phyloP scores from a whole-genome alignment of 345 rosid species.

The Aquilaria sinensis region DNA sequence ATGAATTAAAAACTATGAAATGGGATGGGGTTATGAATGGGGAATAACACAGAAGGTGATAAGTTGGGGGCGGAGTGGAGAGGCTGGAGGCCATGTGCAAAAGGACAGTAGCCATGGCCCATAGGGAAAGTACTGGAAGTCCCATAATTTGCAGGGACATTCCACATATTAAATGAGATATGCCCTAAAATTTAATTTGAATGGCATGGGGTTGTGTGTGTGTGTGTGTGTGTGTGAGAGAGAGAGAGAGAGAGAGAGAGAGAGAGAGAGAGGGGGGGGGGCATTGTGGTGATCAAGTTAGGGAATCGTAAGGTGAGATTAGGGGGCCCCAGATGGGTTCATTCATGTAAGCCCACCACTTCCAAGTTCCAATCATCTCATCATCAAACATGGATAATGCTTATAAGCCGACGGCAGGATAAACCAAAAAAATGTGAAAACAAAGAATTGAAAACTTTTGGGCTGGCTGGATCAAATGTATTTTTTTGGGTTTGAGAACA shows the following conservation, averaged over 20 bases:
- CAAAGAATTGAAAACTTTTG: too few species aligned
- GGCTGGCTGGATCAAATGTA: too few species aligned
- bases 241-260: too few species aligned
- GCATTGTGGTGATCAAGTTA: too few species aligned
- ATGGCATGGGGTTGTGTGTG: too few species aligned
- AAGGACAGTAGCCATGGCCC: conserved; percentile 6
- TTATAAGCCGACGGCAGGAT: too few species aligned
- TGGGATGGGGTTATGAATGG: conserved; percentile 11
- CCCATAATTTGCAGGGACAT: conserved; percentile 19
- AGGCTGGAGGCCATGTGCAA: conserved; percentile 54
- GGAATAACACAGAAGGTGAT: conserved; percentile 24
- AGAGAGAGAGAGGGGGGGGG: too few species aligned
- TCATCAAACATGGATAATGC: conserved; percentile 9
- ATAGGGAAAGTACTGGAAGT: neutral
- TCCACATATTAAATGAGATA: neutral
- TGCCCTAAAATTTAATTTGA: too few species aligned
- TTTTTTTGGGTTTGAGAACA: too few species aligned
- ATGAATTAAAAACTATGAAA: neutral
- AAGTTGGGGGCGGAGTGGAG: conserved; percentile 16
- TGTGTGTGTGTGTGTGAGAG: too few species aligned
- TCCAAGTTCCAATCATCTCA: conserved; percentile 16
- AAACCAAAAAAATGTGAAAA: too few species aligned
- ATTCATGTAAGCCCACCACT: conserved; percentile 19
- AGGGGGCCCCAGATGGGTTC: conserved; percentile 33
- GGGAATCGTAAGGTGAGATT: conserved; percentile 4